Percentiles rank a stretch among this genome's conserved stretches.
phyloP scores from a whole-genome alignment of 2,329 filamentous ascomycete species.

The Zopfia rhizophila region DNA sequence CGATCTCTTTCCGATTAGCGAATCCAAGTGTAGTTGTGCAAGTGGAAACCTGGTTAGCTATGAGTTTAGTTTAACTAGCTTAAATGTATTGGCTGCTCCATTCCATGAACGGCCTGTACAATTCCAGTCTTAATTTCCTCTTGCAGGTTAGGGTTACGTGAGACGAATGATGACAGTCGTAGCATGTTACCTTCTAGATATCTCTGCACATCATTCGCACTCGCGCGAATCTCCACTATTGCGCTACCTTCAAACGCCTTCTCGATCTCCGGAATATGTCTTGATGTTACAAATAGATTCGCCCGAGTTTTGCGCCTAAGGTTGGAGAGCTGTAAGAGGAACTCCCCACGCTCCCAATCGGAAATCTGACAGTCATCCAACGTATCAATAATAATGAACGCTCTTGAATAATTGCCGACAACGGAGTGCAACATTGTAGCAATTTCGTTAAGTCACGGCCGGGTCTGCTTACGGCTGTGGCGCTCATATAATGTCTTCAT shows the following conservation, averaged over 20 bases:
- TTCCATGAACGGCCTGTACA: slow-evolving; percentile 22
- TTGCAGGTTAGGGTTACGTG: slow-evolving; percentile 10
- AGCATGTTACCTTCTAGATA: slow-evolving; percentile 16
- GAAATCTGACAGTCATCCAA: slow-evolving; percentile 44
- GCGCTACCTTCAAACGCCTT: slow-evolving; percentile 4
- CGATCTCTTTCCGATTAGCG: slow-evolving; percentile 40
- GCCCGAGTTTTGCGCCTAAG: slow-evolving; percentile 14
- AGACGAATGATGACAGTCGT: slow-evolving; percentile 14
- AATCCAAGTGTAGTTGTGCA: slow-evolving; percentile 50
- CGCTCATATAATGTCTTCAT: slow-evolving; percentile 30
- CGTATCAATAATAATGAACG: slow-evolving; percentile 41
- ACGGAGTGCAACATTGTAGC: slow-evolving; percentile 26
- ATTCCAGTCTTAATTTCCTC: slow-evolving; percentile 11
- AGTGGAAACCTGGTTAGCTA: slow-evolving; percentile 51
- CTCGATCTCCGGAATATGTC: slow-evolving; percentile 19
- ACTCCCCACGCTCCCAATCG: not conserved
- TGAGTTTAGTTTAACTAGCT: not conserved
- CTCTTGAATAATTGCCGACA: slow-evolving; percentile 27
- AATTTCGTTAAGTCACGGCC: slow-evolving; percentile 28
- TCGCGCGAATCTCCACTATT: slow-evolving; percentile 23
- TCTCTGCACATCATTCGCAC: slow-evolving; percentile 18
- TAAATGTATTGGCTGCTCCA: too few species aligned
- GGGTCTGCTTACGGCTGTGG: too few species aligned
- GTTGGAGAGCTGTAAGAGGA: slow-evolving; percentile 16
- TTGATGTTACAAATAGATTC: slow-evolving; percentile 21